Conservation (phyloP, 2,329 filamentous ascomycete species). For the Fusarium nurragi region DNA sequence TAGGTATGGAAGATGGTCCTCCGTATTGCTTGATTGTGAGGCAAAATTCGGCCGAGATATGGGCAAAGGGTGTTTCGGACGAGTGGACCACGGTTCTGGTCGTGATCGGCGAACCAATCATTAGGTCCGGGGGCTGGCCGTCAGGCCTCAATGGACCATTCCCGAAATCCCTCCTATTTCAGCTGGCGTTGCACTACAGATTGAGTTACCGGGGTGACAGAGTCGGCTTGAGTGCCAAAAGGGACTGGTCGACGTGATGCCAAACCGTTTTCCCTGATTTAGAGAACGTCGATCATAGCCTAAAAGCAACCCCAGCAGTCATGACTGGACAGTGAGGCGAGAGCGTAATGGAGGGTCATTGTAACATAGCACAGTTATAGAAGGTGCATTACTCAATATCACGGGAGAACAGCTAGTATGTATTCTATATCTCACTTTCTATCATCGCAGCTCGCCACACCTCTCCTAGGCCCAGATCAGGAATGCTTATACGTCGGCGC, state of each 20-base stretch:
- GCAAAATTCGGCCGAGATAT: not conserved
- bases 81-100: not conserved
- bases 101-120: not conserved
- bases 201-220: not conserved
- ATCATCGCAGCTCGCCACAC: not conserved
- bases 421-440: not conserved
- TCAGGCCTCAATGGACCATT: not conserved
- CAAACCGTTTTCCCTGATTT: not conserved
- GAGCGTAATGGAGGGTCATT: too few relatives aligned
- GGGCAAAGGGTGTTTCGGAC: not conserved
- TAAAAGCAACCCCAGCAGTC: not conserved
- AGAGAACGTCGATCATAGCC: not conserved
- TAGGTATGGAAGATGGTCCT: not conserved
- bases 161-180: not conserved
- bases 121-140: not conserved
- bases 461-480: not conserved
- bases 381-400: not conserved
- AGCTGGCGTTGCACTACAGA: not conserved
- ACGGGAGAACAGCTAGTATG: not conserved
- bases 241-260: not conserved
- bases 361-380: too few relatives aligned
- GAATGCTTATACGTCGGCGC: constrained; percentile 20
- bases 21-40: not conserved
- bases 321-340: too few relatives aligned
- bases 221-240: not conserved